Base-by-base conservation (phyloP, 495 filamentous ascomycete species). In the Tuber calosporum region DNA sequence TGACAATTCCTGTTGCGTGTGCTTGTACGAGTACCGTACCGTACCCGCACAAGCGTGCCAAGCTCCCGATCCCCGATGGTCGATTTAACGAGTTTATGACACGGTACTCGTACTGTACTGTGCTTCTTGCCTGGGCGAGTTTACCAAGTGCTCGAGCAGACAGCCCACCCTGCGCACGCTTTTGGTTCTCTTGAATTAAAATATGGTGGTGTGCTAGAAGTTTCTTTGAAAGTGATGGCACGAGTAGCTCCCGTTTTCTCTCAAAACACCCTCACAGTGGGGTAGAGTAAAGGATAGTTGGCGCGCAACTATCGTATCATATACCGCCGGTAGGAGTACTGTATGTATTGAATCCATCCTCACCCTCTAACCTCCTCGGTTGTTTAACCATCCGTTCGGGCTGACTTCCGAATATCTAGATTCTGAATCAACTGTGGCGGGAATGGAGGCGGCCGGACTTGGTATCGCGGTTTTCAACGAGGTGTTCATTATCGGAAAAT, bases 381-480 rank as follows among this genome's bases (percentile, higher is more conserved):
- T 26, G 2, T 22, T 53, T 26, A 26, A 13, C n/a, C 8, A 26
- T 58, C 13, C 1, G 38, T 30, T 58, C 13, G 48, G n/a, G 48
- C n/a, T 11, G 13, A 58, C 1, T 30, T 30, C 9, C 0, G 1
- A 9, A 30, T 26, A 3, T 58, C 30, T 26, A 30, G 48, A 15
- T 58, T 58, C 1, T 9, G 9, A 58, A 58, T 58, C 48, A 58
- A 13, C 48, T 70, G 34, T 70, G 2, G 53, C 26, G 38, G 45
- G 9, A 15, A 75, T 75, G 73, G 72, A 76, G 1, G 42, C 26
- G 17, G 68, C 68, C 22, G 62, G 37, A 1, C 67, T 74, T 9
- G 13, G 67, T 2, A 74, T 71, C 37, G 72, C 72, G 13, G 68
- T 74, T 48, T 76, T 68, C 58, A n/a, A 70, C 26, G 72, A 74